Evolutionary conservation across 257 asterid species (phyloP).

Genomic region (Linderniella brevidens): DNA sequence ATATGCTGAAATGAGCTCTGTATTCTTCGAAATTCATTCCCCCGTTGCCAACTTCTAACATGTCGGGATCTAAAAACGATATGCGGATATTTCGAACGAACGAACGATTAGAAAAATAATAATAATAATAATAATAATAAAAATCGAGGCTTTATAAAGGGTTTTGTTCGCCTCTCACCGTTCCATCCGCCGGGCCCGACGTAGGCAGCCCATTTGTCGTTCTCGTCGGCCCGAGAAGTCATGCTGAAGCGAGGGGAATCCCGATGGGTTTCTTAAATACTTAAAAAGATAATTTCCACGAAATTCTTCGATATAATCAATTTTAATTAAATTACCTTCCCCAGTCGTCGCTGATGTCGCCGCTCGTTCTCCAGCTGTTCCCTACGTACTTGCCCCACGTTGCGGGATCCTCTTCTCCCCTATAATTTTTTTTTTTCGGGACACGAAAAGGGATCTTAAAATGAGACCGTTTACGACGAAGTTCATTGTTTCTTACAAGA

Average conservation of each 20-base stretch:
- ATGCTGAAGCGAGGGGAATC: constrained; percentile 23
- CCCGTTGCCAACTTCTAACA: constrained; percentile 97
- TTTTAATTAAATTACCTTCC: constrained; percentile 24
- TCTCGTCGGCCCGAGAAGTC: constrained; percentile 71
- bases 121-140: neutral
- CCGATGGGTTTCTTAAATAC: neutral
- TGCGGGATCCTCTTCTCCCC: constrained; percentile 94
- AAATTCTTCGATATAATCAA: neutral
- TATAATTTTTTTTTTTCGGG: constrained; percentile 13
- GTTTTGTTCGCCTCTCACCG: constrained; percentile 22
- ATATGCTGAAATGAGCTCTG: constrained; percentile 87
- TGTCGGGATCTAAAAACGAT: constrained; percentile 95
- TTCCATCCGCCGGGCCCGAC: constrained; percentile 97
- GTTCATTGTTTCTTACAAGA: neutral
- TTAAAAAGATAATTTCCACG: neutral
- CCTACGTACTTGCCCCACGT: constrained; percentile 77
- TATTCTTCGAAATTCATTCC: constrained; percentile 68
- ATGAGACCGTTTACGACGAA: neutral
- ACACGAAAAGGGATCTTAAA: neutral
- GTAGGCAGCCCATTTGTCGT: constrained; percentile 73
- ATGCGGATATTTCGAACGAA: neutral
- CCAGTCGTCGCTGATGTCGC: constrained; percentile 75
- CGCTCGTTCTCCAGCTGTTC: constrained; percentile 96
- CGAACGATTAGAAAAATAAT: neutral
- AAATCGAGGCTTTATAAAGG: neutral